Evolutionary conservation across 2,329 filamentous ascomycete species (phyloP), one percentile per base, ranked within the genome.

Genomic region (Neonectria punicea): DNA sequence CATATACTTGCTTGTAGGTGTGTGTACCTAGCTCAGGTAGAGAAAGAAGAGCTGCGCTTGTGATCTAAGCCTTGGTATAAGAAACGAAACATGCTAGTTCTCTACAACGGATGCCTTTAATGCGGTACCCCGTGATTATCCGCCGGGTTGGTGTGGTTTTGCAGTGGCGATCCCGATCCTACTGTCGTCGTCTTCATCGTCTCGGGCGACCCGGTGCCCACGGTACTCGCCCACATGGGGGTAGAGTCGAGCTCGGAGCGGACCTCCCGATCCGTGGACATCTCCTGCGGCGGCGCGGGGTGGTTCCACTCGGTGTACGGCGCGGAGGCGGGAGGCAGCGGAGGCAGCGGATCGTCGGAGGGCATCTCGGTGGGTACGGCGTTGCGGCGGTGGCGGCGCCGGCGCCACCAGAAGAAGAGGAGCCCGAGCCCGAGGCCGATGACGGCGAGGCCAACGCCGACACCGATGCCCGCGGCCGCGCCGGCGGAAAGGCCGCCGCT

Each of bases 391-490:
- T 14, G 18, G 9, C 28, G 53, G n/a, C 54, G 60, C 6, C 60
- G 60, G 11, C 72, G 73, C 25, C 73, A 73, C 72, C 75, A 76
- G 64, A 76, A 63, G 53, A 78, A 70, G 64, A 78, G 73, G 32
- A 68, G 63, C 0, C 53, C 56, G 13, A 72, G 55, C 10, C 57
- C 70, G 25, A 76, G 53, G 32, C 63, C 70, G 22, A 79, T 58
- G 46, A 73, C 67, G 44, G 61, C 76, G 13, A 78, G 58, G 2
- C 67, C 69, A 22, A 70, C 72, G 16, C 76, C 76, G 32, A 78
- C 66, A 5, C 74, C 76, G 25, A 79, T 74, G 7, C 76, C 77
- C 4, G 76, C 77, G 0, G 73, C 71, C 1, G 74, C 76, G 22
- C 73, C 77, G 5, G 73, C 34, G 11, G 76, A 78, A 16, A 78